Base-by-base conservation (phyloP, 169 alveolate species). In the Eimeria acervulina region DNA sequence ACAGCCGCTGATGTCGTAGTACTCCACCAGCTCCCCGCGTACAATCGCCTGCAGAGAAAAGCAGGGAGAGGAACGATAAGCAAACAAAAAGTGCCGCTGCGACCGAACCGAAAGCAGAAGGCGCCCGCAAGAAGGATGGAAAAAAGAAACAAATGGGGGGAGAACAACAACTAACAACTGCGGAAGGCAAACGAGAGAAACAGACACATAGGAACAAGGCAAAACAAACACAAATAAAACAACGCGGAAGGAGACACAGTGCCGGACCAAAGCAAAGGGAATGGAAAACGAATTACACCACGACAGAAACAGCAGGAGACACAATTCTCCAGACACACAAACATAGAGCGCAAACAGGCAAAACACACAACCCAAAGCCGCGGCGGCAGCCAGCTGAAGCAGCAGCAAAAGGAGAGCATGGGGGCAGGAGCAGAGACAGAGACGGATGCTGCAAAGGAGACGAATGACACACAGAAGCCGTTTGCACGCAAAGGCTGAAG, bases 1-100 rank as follows among this genome's bases (percentile, higher is more conserved):
- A 95, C 99, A 99, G 23, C 99, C 99, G 33, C 99, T 98, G 63
- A 99, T 98, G 95, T 99, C 99, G 97, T 99, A 99, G 98, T 99
- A 99, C 96, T 99, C 99, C 33, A 99, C 99, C 99, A 99, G 96
- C 96, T 99, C 99, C 88, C 99, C 98, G 83, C 99, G 98, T 44
- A 98, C 97, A 61, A 99, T 99, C 47, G 98, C 99, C 98, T 99
- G 95, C 94, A 98, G 98, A 51, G n/a, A 1, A 26, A 40, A 36
- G 8, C 31, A 31, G 1, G 92, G 7, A 33, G 78, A 4, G 17
- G 26, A 31, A 51, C 51, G 17, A 55, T 72, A n/a, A 31, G 61
- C 89, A 42, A 47, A 5, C 21, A 23, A 31, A 5, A 1, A 0
- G 36, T 17, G 59, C 59, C 7, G 21, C 59, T 1, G 0, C 59